These are phyloP conservation scores for Crassisporium funariophilum DNA, from an alignment of 768 basidiomycete genomes.

Conservation along the genomic window DNA sequence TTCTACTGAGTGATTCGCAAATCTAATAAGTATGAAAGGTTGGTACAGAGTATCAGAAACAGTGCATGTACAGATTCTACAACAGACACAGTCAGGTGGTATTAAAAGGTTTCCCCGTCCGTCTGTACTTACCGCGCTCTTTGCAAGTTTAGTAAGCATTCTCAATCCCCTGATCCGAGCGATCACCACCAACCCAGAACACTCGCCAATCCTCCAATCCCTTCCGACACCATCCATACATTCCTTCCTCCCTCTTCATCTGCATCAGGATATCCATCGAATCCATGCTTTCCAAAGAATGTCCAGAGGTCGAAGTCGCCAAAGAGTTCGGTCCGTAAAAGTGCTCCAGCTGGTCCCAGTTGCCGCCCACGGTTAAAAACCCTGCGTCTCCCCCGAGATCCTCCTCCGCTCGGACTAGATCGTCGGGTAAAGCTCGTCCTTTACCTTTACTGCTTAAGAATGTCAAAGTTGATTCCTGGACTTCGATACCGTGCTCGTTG, in stretches of 20 bases:
- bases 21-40: too few relatives aligned
- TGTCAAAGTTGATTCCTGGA: constrained; percentile 64
- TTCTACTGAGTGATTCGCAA: too few relatives aligned
- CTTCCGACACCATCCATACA: constrained; percentile 80
- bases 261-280: constrained; percentile 50
- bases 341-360: constrained; percentile 50
- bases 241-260: constrained; percentile 58
- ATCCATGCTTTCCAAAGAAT: constrained; percentile 53
- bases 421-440: constrained; percentile 47
- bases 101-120: too few relatives aligned
- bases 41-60: too few relatives aligned
- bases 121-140: too few relatives aligned
- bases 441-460: constrained; percentile 54
- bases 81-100: too few relatives aligned
- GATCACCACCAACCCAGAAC: constrained; percentile 75
- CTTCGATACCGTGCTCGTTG: constrained; percentile 71
- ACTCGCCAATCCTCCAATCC: constrained; percentile 77
- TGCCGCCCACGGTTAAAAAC: constrained; percentile 53
- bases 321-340: constrained; percentile 37
- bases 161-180: constrained; percentile 6
- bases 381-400: constrained; percentile 69
- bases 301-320: constrained; percentile 43
- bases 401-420: constrained; percentile 55
- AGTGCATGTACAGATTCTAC: too few relatives aligned
- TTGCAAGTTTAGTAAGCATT: constrained; percentile 7